Percentiles rank a stretch among this genome's conserved stretches.
These are phyloP conservation scores for Fragaria vesca DNA, from an alignment of 306 rosid genomes.

Conservation along the genomic window DNA sequence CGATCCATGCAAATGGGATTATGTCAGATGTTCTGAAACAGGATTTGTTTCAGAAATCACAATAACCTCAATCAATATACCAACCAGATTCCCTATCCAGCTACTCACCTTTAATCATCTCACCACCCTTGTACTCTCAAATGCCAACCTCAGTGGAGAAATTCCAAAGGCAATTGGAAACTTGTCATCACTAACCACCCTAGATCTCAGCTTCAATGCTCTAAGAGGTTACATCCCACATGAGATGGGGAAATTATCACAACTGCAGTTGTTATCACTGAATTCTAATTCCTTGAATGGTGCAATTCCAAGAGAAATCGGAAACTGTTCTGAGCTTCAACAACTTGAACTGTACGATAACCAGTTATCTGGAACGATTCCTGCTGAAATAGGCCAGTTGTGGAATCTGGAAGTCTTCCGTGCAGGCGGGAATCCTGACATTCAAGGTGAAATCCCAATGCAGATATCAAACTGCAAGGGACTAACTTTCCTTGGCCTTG, in stretches of 20 bases:
- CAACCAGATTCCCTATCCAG: slow-evolving; percentile 58
- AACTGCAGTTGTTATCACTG: slow-evolving; percentile 50
- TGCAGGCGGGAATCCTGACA: slow-evolving; percentile 81
- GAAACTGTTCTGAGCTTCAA: slow-evolving; percentile 74
- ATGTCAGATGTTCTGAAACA: slow-evolving; percentile 56
- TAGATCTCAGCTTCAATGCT: slow-evolving; percentile 85
- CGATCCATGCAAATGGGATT: slow-evolving; percentile 87
- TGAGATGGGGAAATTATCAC: slow-evolving; percentile 53
- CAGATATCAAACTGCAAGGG: slow-evolving; percentile 70
- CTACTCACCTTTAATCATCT: slow-evolving; percentile 62
- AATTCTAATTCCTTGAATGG: slow-evolving; percentile 71
- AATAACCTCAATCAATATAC: slow-evolving; percentile 59
- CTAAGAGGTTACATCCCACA: slow-evolving; percentile 71
- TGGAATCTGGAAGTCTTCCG: slow-evolving; percentile 51
- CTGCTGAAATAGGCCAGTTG: slow-evolving; percentile 67
- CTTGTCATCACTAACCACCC: slow-evolving; percentile 58
- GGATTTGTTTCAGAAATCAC: slow-evolving; percentile 63
- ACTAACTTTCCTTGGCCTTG: slow-evolving; percentile 70
- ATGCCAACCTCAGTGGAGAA: slow-evolving; percentile 77
- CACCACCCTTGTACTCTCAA: slow-evolving; percentile 61
- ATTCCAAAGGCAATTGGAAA: slow-evolving; percentile 67
- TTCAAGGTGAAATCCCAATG: slow-evolving; percentile 77
- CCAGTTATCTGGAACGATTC: slow-evolving; percentile 73
- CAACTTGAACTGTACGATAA: slow-evolving; percentile 71
- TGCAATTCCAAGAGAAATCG: slow-evolving; percentile 63